Evolutionary conservation across 208 protist genomes (phyloP).

Genomic region (Angomonas deanei): DNA sequence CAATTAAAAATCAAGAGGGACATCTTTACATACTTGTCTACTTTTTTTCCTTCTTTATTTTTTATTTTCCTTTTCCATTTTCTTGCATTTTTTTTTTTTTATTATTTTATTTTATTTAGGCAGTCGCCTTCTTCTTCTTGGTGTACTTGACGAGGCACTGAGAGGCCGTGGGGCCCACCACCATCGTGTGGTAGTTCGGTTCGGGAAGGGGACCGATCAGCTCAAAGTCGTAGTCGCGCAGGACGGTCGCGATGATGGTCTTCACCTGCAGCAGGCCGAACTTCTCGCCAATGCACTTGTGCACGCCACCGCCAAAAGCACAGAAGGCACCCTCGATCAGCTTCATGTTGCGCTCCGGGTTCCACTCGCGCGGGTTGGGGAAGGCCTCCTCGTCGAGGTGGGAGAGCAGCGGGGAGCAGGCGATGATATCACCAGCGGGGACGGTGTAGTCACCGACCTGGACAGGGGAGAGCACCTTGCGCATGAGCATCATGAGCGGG

Average conservation of each 20-base stretch:
- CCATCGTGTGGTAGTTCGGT: constrained; percentile 86
- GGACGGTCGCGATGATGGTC: constrained; percentile 81
- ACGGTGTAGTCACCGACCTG: constrained; percentile 78
- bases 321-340: constrained; percentile 67
- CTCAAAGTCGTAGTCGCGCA: constrained; percentile 88
- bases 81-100: too few species aligned
- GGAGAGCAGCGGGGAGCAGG: constrained; percentile 74
- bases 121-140: constrained; percentile 38
- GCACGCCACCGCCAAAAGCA: constrained; percentile 84
- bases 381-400: constrained; percentile 82
- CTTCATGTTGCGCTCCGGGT: constrained; percentile 85
- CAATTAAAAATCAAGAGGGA: too few species aligned
- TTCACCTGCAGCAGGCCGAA: constrained; percentile 92
- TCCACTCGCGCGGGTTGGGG: constrained; percentile 73
- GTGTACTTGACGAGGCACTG: constrained; percentile 77
- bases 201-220: constrained; percentile 63
- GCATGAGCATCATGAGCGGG: constrained; percentile 90
- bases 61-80: too few species aligned
- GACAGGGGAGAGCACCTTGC: constrained; percentile 78
- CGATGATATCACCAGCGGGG: constrained; percentile 86
- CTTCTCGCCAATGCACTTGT: constrained; percentile 92
- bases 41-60: too few species aligned
- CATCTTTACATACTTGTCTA: too few species aligned
- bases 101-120: constrained; percentile 2
- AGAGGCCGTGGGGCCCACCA: constrained; percentile 67